Base-by-base conservation (phyloP, 495 filamentous ascomycete species). In the Penicillium antarcticum region DNA sequence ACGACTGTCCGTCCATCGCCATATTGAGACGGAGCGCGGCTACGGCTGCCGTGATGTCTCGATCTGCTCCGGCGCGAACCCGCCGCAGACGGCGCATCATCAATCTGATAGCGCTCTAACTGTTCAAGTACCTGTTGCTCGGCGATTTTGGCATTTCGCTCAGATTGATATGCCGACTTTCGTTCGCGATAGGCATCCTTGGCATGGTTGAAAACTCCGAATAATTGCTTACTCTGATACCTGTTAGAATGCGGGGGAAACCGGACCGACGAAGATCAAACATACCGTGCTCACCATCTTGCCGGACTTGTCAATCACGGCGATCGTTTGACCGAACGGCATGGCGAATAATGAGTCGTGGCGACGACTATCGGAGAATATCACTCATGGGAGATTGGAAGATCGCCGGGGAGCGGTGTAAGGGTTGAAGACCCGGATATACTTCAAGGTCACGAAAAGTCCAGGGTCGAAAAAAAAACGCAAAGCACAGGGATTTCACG, bases 271-370 rank as follows among this genome's bases (percentile, higher is more conserved):
- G 29, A 26, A 32, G 21, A 42, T 46, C 42, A 17, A 36, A 72
- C 88, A 69, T 80, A 94, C 90, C 49, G 87, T 94, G 78, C 86
- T 92, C 44, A 96, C 88, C 8, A 95, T 84, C 77, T 96, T 92
- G 51, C 90, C 90, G 51, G 91, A 95, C 62, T 87, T 88, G 74
- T 96, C 92, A 70, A 96, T 83, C 48, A 96, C 88, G 47, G 89
- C 89, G 61, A 96, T 86, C 35, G 89, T 89, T 72, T 96, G 73
- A 45, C 79, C 78, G 24, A 87, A 58, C 26, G 73, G 74, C 72
- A 74, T 76, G 50, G 33, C 51, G 44, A 36, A 55, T 37, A 29
- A 51, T 35, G 21, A 51, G 52, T 54, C 54, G 43, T 45, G 32
- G 14, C 29, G 50, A 47, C 40, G 53, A 55, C 49, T 45, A 56